Evolutionary conservation across 225 moss, liverwort and hornwort species (phyloP).

Genomic region (Straminergon stramineum): DNA sequence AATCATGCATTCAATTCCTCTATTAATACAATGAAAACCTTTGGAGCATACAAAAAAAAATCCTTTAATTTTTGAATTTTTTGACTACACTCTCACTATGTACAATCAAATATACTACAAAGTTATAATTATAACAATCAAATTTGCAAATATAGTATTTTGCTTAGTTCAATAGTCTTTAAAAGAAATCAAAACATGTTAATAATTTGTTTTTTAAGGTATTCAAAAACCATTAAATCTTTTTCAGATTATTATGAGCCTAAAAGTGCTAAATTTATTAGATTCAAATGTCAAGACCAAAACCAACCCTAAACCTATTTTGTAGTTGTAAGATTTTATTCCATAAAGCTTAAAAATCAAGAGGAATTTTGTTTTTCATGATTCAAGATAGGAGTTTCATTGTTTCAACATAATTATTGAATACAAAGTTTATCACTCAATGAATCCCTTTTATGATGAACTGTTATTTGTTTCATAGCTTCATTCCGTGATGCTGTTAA

Average conservation of each 20-base stretch:
- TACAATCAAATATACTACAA: neutral
- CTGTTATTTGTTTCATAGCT: neutral
- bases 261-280: neutral
- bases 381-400: neutral
- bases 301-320: too few species aligned
- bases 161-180: neutral
- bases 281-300: neutral
- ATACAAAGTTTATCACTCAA: neutral
- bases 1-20: neutral
- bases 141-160: neutral
- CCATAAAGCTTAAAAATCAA: neutral
- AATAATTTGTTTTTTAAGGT: neutral
- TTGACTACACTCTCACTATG: neutral
- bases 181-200: neutral
- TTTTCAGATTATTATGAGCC: neutral
- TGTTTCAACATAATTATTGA: neutral
- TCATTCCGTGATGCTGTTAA: neutral
- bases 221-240: neutral
- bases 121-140: neutral
- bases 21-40: too few species aligned
- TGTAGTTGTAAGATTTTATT: neutral
- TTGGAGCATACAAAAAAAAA: neutral
- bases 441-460: neutral
- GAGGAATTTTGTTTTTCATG: neutral
- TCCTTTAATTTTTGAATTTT: neutral